Evolutionary conservation across 2,329 filamentous ascomycete genomes (phyloP), one percentile per base, ranked within the genome.

Genomic region (Aureobasidium melanogenum): DNA sequence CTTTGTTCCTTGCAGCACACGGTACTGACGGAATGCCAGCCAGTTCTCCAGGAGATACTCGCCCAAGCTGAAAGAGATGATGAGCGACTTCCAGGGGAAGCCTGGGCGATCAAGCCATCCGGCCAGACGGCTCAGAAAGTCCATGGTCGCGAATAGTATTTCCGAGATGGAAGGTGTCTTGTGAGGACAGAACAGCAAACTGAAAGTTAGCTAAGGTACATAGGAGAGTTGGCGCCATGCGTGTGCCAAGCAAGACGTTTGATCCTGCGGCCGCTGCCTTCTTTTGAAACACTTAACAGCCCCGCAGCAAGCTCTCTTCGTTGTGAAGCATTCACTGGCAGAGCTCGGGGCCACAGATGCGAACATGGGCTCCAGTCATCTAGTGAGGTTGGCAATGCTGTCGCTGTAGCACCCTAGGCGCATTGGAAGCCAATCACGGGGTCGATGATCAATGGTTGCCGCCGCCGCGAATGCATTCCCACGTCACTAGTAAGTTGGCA

Each of bases 71-170:
- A 99, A 99, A 70, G 91, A 89, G 68, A 97, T 84, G 70, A 99
- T 92, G 69, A 99, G 85, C 74, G 86, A 88, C 84, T 97, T 99
- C 94, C 94, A 99, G 60, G 94, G 93, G 79, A 97, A 96, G 71
- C 89, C 81, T 62, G 93, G 92, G 71, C 89, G 86, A 80, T 99
- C 94, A 70, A 97, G 87, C 75, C 88, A 86, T 75, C 84, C 85
- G 72, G 91, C 90, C 68, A 97, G 86, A 79, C 83, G 79, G 80
- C 84, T 70, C 47, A 73, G 65, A 62, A 72, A 64, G 61, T 73
- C 72, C 72, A 74, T 74, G 5, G n/a, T 57, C 34, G 46, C 10
- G 34, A 34, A 14, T 6, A n/a, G 26, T 2, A 10, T 39, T 55
- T 22, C 12, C 26, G 9, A 55, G 55, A 58, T 38, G 55, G 9